Evolutionary conservation across 1,284 basidiomycete genomes (phyloP), one percentile per base, ranked within the genome.

Genomic region (Prillingera fragicola): DNA sequence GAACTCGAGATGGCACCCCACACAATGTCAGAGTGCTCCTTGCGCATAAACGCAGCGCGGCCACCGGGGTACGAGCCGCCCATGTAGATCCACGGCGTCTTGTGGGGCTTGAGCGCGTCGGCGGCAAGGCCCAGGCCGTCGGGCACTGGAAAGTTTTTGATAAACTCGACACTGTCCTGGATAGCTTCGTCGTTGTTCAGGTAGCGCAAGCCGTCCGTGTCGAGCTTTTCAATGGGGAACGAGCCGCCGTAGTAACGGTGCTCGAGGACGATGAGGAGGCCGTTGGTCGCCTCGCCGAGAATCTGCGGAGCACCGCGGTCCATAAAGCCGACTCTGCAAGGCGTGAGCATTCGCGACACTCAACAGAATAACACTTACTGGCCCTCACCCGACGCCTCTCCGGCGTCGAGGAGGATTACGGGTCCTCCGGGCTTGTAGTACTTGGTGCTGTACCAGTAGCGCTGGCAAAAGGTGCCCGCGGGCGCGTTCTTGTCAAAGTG

Each of bases 1-100:
- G 85, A 87, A 7, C 85, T 88, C 1, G 91, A 88, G 53, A 97
- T 92, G 0, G 87, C 84, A n/a, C 90, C 92, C 67, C 78, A 91
- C 4, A 91, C 85, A 13, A 92, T 74, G 23, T 94, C 80, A 0
- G 91, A 91, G 60, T 62, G 63, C 36, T 61, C 47, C 23, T 87
- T 72, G 37, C 80, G 82, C 84, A 96, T 89, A 59, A 95, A 88
- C 0, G 92, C 92, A 0, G 90, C 83, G n/a, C 92, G 81, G 5
- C 88, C 92, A 41, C 92, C 92, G 5, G 91, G 89, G 62, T 97
- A 68, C 17, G 59, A 67, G 6, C 73, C 88, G 19, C 92, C 92
- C 58, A 92, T 92, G 68, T 92, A 92, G 50, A 96, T 87, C 85
- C 91, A 92, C 2, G 87, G 86, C 1, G 83, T 82, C 22, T 60